Percentiles rank a stretch among this genome's conserved stretches.
These are phyloP conservation scores for Microsporum audouinii DNA, from an alignment of 2,329 filamentous ascomycete species.

Conservation along the genomic window DNA sequence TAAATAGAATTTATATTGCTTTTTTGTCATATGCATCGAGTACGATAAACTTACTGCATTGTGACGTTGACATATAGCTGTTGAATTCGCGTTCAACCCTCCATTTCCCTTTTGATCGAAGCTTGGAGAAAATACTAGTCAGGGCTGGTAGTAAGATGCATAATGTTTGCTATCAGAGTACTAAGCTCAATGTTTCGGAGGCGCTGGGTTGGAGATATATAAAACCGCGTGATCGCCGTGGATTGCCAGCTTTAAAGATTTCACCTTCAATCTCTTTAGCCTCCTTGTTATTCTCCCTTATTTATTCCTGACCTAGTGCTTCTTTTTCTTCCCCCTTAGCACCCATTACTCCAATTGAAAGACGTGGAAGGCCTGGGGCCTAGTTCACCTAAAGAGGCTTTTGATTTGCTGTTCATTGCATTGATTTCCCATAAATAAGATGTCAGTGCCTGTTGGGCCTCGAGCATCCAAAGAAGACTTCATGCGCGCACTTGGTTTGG, in stretches of 20 bases:
- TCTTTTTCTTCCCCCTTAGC: neutral
- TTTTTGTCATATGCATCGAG: constrained; percentile 10
- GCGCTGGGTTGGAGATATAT: neutral
- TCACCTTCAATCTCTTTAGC: neutral
- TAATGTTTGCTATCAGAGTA: constrained; percentile 10
- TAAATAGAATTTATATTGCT: constrained; percentile 5
- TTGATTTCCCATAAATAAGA: constrained; percentile 11
- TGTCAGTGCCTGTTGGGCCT: constrained; percentile 29
- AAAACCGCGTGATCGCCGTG: constrained; percentile 3
- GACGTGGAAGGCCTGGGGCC: neutral
- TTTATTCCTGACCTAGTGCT: neutral
- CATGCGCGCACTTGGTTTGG: constrained; percentile 34
- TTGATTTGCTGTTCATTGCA: neutral
- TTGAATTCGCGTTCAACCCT: constrained; percentile 11
- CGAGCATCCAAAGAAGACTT: constrained; percentile 38
- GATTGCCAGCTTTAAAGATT: neutral
- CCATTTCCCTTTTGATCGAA: constrained; percentile 4
- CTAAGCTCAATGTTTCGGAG: constrained; percentile 3
- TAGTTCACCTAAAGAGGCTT: neutral
- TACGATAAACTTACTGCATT: constrained; percentile 9
- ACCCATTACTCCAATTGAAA: neutral
- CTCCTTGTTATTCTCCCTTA: neutral
- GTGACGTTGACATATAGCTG: constrained; percentile 7
- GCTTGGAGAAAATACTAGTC: constrained; percentile 3
- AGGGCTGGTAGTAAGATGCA: constrained; percentile 9